A percentile compares a stretch with the other conserved stretches of the same genome.
Evolutionary conservation across 495 filamentous ascomycete genomes (phyloP).

Genomic region (Penicillium nucicola): DNA sequence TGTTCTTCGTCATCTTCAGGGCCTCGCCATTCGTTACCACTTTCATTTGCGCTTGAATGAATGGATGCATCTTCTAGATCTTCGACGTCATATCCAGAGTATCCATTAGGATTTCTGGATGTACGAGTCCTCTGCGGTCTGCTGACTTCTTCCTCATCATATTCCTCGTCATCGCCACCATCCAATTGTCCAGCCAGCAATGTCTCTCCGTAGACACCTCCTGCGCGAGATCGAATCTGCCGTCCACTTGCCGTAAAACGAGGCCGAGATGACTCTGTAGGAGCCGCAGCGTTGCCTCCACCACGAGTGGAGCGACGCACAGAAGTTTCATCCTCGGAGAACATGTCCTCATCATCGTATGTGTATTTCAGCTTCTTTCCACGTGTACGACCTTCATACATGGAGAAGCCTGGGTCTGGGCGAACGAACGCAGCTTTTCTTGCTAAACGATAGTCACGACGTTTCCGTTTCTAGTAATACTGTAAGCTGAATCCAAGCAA

Average conservation of each 20-base stretch:
- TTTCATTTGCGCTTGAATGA: slow-evolving; percentile 53
- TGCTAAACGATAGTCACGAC: slow-evolving; percentile 83
- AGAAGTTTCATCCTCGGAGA: slow-evolving; percentile 63
- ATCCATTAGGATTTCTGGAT: slow-evolving; percentile 37
- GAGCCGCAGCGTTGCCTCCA: slow-evolving; percentile 62
- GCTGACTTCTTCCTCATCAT: slow-evolving; percentile 23
- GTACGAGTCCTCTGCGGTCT: slow-evolving; percentile 31
- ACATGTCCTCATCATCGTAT: slow-evolving; percentile 82
- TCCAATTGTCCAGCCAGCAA: slow-evolving; percentile 53
- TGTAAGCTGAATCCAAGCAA: slow-evolving; percentile 25
- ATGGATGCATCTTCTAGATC: slow-evolving; percentile 64
- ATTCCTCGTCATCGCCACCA: slow-evolving; percentile 24
- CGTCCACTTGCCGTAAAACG: slow-evolving; percentile 89
- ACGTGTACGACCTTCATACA: slow-evolving; percentile 93
- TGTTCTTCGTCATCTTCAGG: slow-evolving; percentile 74
- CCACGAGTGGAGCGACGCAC: slow-evolving; percentile 72
- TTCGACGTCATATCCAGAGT: slow-evolving; percentile 53
- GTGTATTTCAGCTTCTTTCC: slow-evolving; percentile 96
- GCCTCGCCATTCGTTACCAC: slow-evolving; percentile 62
- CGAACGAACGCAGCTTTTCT: slow-evolving; percentile 85
- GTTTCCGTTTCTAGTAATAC: slow-evolving; percentile 71
- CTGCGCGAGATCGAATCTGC: slow-evolving; percentile 72
- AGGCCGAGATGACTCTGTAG: slow-evolving; percentile 66
- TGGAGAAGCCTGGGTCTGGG: slow-evolving; percentile 83
- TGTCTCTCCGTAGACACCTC: slow-evolving; percentile 76